These are phyloP conservation scores for Psilocybe sp. DNA, from an alignment of 768 basidiomycete genomes.

Conservation along the genomic window DNA sequence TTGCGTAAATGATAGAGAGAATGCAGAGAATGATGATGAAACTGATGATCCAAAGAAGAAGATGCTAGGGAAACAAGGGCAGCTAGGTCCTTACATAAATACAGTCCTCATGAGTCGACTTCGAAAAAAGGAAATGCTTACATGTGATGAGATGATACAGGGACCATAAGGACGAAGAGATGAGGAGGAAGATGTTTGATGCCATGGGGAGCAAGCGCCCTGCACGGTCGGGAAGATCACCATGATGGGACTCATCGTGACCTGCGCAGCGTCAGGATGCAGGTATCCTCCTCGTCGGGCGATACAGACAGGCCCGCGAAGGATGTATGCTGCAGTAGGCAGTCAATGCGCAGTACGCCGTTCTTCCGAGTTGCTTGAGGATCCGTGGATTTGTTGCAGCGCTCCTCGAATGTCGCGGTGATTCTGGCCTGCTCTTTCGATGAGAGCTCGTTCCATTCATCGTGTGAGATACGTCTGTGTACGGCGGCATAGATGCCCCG, in stretches of 20 bases:
- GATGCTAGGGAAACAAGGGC: background rate
- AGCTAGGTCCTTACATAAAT: background rate
- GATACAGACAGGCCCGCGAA: conserved; percentile 49
- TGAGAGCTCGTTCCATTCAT: conserved; percentile 42
- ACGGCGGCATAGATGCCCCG: conserved; percentile 38
- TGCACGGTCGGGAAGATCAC: no score
- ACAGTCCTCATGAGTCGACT: no score
- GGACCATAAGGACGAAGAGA: no score
- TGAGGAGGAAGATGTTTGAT: no score
- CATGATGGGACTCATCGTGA: conserved; percentile 3
- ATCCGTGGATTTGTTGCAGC: conserved; percentile 37
- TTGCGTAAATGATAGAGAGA: background rate
- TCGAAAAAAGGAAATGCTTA: no score
- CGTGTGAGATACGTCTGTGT: conserved; percentile 29
- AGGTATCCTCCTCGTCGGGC: conserved; percentile 29
- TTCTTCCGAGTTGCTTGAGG: conserved; percentile 28
- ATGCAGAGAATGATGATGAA: background rate
- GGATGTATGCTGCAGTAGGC: conserved; percentile 40
- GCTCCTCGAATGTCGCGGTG: conserved; percentile 37
- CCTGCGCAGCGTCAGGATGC: conserved; percentile 46
- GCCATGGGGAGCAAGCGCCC: no score
- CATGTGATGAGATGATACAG: no score
- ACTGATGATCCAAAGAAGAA: background rate
- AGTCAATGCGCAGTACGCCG: conserved; percentile 48
- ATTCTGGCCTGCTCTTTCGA: conserved; percentile 39